A percentile compares a stretch with the other conserved stretches of the same genome.
These are phyloP conservation scores for Skeletonema tropicum DNA, from an alignment of 108 stramenopile species.

Conservation along the genomic window DNA sequence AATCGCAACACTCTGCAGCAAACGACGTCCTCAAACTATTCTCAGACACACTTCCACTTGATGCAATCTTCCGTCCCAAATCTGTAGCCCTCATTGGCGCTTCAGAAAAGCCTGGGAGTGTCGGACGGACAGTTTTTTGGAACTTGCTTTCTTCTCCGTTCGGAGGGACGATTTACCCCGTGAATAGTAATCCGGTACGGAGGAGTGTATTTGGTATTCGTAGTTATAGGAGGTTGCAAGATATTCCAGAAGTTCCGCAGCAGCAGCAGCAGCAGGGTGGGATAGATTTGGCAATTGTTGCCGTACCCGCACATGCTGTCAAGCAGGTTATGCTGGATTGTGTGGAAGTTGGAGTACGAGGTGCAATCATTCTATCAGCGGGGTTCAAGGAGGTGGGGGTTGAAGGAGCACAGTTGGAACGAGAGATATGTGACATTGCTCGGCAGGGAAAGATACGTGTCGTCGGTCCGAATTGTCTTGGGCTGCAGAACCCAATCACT, in stretches of 20 bases:
- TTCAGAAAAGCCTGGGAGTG: slow-evolving; percentile 29
- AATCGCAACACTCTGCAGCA: not conserved
- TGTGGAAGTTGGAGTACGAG: slow-evolving; percentile 46
- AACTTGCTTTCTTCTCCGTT: slow-evolving; percentile 40
- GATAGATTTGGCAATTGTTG: slow-evolving; percentile 48
- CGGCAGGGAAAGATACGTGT: slow-evolving; percentile 34
- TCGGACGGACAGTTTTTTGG: slow-evolving; percentile 44
- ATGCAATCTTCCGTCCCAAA: slow-evolving; percentile 44
- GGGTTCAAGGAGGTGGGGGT: slow-evolving; percentile 48
- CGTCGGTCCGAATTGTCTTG: slow-evolving; percentile 52
- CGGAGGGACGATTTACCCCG: slow-evolving; percentile 43
- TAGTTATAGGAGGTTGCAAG: slow-evolving; percentile 28
- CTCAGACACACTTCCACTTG: slow-evolving; percentile 31
- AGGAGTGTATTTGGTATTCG: slow-evolving; percentile 30
- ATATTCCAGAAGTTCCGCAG: slow-evolving; percentile 2
- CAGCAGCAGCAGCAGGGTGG: no score
- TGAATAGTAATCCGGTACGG: slow-evolving; percentile 26
- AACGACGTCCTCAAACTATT: slow-evolving; percentile 5
- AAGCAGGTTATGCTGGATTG: slow-evolving; percentile 43
- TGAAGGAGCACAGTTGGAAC: slow-evolving; percentile 37
- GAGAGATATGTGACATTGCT: slow-evolving; percentile 38
- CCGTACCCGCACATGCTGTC: slow-evolving; percentile 38
- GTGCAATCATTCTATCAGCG: slow-evolving; percentile 46
- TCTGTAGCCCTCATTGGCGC: slow-evolving; percentile 47
- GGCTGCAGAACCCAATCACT: slow-evolving; percentile 45